These are phyloP conservation scores for Fusarium sp. DNA, from an alignment of 2,329 filamentous ascomycete species.

Conservation along the genomic window DNA sequence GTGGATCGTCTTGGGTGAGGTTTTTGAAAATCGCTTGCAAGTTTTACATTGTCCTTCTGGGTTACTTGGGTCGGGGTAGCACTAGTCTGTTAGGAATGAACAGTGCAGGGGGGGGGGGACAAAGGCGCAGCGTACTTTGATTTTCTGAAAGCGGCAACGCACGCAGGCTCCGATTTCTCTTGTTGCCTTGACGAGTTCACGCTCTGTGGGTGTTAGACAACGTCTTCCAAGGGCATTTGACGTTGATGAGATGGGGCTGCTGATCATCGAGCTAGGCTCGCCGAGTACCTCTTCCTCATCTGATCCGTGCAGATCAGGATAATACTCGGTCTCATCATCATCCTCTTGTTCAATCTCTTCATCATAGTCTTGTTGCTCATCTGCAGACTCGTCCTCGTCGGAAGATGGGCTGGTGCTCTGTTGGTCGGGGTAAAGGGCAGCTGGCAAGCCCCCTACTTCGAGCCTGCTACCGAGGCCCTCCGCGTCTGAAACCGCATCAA, in stretches of 20 bases:
- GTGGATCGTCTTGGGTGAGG: conserved; percentile 59
- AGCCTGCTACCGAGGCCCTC: neutral
- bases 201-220: neutral
- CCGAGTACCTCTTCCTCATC: neutral
- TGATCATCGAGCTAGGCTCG: neutral
- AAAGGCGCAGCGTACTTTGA: conserved; percentile 23
- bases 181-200: conserved; percentile 2
- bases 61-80: conserved; percentile 47
- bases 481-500: neutral
- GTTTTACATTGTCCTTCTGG: conserved; percentile 51
- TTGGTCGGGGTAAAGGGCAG: too few species aligned
- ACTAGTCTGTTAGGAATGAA: conserved; percentile 46
- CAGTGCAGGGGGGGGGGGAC: neutral
- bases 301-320: neutral
- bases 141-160: conserved; percentile 39
- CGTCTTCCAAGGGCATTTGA: neutral
- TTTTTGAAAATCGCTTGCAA: conserved; percentile 51
- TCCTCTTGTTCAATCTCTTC: conserved; percentile 2
- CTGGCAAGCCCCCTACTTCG: neutral
- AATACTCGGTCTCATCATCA: too few species aligned
- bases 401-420: neutral
- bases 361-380: neutral
- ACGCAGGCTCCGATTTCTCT: conserved; percentile 26
- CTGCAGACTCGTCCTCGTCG: neutral
- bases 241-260: neutral